Conservation (phyloP, 169 alveolate species). For the Plasmodium reichenowi region DNA sequence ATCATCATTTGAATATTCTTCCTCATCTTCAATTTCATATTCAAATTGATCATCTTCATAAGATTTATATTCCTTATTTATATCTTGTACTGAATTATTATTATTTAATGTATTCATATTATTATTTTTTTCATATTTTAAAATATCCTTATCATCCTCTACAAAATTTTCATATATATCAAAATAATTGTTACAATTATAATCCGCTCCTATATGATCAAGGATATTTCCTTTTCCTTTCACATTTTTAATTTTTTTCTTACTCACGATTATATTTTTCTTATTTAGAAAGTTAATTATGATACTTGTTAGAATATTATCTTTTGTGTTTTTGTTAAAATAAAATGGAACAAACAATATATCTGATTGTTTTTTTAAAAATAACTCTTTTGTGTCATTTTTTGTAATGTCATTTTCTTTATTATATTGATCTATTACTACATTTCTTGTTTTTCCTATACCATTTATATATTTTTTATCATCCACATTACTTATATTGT, state of each 20-base stretch:
- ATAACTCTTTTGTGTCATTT: background rate
- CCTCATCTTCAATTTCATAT: conserved; percentile 19
- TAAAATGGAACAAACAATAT: conserved; percentile 65
- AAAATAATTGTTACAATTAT: conserved; percentile 67
- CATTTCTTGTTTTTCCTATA: background rate
- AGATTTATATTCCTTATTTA: background rate
- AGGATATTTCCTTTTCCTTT: conserved; percentile 11
- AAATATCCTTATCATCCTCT: conserved; percentile 71
- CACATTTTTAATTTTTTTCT: conserved; percentile 7
- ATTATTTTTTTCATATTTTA: conserved; percentile 59
- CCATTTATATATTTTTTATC: background rate
- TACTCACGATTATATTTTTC: conserved; percentile 20
- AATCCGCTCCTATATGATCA: conserved; percentile 52
- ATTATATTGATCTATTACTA: background rate
- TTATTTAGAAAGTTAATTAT: conserved; percentile 43
- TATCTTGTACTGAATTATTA: conserved; percentile 5
- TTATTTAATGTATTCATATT: conserved; percentile 14
- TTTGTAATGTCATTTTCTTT: background rate
- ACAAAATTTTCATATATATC: conserved; percentile 60
- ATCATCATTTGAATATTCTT: conserved; percentile 5
- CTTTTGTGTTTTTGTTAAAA: conserved; percentile 73
- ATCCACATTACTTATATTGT: too few relatives aligned
- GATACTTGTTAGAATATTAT: conserved; percentile 61
- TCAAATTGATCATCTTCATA: conserved; percentile 15
- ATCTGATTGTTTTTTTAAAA: background rate